phyloP scores from a whole-genome alignment of 306 rosid genomes.

The Hippophae gyantsensis region DNA sequence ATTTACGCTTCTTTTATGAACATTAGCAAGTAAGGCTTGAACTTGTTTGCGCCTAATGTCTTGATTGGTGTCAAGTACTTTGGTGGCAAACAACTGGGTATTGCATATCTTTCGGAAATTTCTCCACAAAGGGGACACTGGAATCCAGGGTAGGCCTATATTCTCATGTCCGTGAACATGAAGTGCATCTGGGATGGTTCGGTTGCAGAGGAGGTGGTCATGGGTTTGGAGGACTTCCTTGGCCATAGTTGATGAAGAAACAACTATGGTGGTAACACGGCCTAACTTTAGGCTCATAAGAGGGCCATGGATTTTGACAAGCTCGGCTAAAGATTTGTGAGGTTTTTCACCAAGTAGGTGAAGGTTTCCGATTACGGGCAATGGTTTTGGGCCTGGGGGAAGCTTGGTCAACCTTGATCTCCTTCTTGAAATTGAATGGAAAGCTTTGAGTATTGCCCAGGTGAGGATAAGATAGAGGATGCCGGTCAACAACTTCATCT shows the following conservation, averaged over 20 bases:
- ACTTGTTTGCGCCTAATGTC: slow-evolving; percentile 18
- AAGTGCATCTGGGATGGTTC: slow-evolving; percentile 26
- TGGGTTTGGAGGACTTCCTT: slow-evolving; percentile 29
- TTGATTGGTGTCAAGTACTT: slow-evolving; percentile 25
- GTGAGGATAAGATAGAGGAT: slow-evolving; percentile 4
- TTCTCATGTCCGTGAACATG: slow-evolving; percentile 17
- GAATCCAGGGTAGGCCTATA: slow-evolving; percentile 30
- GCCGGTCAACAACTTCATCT: slow-evolving; percentile 10
- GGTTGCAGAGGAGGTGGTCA: slow-evolving; percentile 24
- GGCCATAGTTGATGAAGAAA: slow-evolving; percentile 31
- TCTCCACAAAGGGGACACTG: slow-evolving; percentile 29
- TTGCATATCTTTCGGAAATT: slow-evolving; percentile 26
- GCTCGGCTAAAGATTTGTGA: slow-evolving; percentile 26
- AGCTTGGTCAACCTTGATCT: slow-evolving; percentile 26
- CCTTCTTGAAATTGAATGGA: slow-evolving; percentile 2
- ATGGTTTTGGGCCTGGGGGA: slow-evolving; percentile 47
- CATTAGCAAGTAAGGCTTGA: slow-evolving; percentile 8
- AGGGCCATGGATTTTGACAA: slow-evolving; percentile 32
- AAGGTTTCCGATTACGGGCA: slow-evolving; percentile 51
- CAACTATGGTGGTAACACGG: slow-evolving; percentile 20
- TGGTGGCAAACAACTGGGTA: slow-evolving; percentile 16
- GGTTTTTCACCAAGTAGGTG: slow-evolving; percentile 34
- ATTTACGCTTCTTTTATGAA: background rate
- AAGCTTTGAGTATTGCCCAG: slow-evolving; percentile 11
- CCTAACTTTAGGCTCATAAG: slow-evolving; percentile 37